Conservation (phyloP, 345 rosid species). For the Hibiscus tridactylites region DNA sequence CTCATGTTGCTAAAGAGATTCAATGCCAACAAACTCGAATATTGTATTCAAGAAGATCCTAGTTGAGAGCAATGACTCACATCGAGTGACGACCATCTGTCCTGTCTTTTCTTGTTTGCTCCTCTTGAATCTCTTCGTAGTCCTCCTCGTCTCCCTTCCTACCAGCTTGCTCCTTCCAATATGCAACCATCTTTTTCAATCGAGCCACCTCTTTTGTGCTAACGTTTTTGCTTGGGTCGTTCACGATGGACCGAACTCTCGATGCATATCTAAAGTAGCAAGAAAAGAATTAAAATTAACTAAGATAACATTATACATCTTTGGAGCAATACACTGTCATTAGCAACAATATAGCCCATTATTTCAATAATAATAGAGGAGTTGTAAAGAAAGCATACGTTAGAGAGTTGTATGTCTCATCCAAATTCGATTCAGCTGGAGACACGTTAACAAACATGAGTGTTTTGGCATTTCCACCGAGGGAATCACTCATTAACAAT, state of each 20-base stretch:
- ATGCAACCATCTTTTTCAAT: conserved; percentile 69
- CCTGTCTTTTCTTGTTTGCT: conserved; percentile 37
- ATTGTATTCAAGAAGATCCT: neutral
- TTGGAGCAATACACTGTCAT: neutral
- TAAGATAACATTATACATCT: neutral
- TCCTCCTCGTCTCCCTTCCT: conserved; percentile 70
- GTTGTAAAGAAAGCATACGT: conserved; percentile 35
- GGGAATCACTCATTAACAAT: conserved; percentile 95
- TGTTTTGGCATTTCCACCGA: conserved; percentile 97
- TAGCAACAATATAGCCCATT: neutral
- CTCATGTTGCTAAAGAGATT: neutral
- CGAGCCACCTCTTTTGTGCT: conserved; percentile 82
- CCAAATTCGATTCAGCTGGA: conserved; percentile 84
- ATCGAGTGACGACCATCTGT: conserved; percentile 50
- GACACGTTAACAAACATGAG: conserved; percentile 93
- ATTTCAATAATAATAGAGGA: neutral
- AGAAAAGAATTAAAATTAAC: neutral
- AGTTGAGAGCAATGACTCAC: conserved; percentile 15
- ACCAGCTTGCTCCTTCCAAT: conserved; percentile 94
- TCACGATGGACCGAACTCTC: conserved; percentile 80
- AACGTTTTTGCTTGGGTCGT: conserved; percentile 82
- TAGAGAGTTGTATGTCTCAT: conserved; percentile 82
- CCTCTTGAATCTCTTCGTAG: conserved; percentile 72
- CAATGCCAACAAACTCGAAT: neutral
- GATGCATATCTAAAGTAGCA: conserved; percentile 63